These are phyloP conservation scores for Auriscalpium orientale DNA, from an alignment of 768 basidiomycete species.

Conservation along the genomic window DNA sequence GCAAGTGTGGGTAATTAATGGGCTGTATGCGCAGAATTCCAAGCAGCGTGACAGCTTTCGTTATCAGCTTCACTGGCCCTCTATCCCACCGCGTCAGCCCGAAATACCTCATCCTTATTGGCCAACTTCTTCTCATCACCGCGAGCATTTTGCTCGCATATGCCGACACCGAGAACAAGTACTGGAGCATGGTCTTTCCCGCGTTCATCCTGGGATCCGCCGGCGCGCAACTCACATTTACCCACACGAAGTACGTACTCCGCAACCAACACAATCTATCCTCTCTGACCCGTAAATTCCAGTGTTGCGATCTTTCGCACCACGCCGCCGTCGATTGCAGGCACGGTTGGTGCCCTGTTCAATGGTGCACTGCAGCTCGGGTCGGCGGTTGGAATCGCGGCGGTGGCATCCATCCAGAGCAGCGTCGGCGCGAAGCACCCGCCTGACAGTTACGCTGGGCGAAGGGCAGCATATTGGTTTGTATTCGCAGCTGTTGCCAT, in stretches of 20 bases:
- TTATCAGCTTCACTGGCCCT: constrained; percentile 34
- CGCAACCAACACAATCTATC: too few species aligned
- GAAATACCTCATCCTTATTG: constrained; percentile 41
- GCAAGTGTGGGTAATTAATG: background rate
- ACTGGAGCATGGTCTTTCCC: constrained; percentile 43
- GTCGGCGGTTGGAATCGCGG: constrained; percentile 42
- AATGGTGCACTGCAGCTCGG: constrained; percentile 47
- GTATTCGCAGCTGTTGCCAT: constrained; percentile 28
- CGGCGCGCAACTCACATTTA: constrained; percentile 38
- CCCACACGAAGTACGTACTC: constrained; percentile 38
- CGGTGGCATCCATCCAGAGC: constrained; percentile 40
- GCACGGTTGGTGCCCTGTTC: constrained; percentile 50
- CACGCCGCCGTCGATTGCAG: constrained; percentile 40
- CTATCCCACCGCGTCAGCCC: constrained; percentile 27
- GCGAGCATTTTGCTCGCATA: constrained; percentile 36
- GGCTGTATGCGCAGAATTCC: background rate
- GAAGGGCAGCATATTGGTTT: constrained; percentile 37
- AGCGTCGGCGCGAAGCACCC: constrained; percentile 29
- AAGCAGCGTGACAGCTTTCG: constrained; percentile 26
- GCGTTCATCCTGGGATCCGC: constrained; percentile 41
- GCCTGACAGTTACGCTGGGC: constrained; percentile 25
- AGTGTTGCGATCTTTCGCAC: constrained; percentile 46
- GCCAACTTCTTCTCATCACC: constrained; percentile 29
- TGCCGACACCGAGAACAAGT: constrained; percentile 31
- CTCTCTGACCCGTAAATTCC: background rate